Evolutionary conservation across 1,284 basidiomycete species (phyloP), one percentile per base, ranked within the genome.

Genomic region (Tilletia walkeri): DNA sequence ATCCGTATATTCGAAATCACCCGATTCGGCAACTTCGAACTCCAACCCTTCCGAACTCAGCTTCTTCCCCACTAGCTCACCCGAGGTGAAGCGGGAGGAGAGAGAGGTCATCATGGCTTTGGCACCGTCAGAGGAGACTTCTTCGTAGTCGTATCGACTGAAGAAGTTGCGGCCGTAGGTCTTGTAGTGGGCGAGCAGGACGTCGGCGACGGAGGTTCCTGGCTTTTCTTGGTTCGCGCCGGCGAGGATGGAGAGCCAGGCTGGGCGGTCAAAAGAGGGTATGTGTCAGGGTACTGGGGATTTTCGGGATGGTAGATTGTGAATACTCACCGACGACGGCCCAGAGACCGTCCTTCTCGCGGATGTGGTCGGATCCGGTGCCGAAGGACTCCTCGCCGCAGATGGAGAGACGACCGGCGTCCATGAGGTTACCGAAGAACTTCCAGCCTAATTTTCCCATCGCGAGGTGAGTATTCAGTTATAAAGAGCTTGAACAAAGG

Each of bases 361-460:
- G 92, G 79, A 99, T 96, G 86, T 99, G 95, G 86, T 99, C 95
- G 18, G 95, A 98, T 20, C 95, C 95, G n/a, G 95, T 99, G 72
- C 95, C 95, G 85, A 99, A 99, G 10, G 92, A 95, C 86, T 99
- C 95, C 84, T 99, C 95, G 77, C 95, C 95, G 81, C 95, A 99
- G 84, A 99, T 98, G 67, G 94, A 97, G 53, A 99, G 88, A 59
- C 93, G 89, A 0, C 94, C 95, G 59, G 96, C 95, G 84, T 99
- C 95, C 95, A 99, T 99, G 76, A 99, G 88, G 87, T 99, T 99
- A 68, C 95, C 96, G 83, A 99, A 99, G 89, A 99, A 99, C 86
- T 99, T 99, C 95, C 94, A 97, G 70, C 95, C 93, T 94, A 16
- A 41, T 16, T 6, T 49, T 12, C 10, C 47, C 24, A 30, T 30